Conservation (phyloP, 345 rosid genomes). For the Ceriops tagal region DNA sequence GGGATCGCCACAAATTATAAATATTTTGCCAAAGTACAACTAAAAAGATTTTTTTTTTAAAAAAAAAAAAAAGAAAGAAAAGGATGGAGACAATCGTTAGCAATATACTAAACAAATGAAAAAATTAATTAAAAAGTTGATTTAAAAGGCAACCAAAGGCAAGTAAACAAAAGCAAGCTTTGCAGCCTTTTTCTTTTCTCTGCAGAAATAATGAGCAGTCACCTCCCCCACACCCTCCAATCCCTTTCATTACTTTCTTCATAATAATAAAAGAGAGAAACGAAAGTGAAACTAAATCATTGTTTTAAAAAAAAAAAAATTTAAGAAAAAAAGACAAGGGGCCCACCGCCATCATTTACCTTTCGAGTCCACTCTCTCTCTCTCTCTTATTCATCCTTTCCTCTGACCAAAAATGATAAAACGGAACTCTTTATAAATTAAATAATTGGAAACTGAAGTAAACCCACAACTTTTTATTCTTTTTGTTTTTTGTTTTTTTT, state of each 20-base stretch:
- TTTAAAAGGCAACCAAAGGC: neutral
- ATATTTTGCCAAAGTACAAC: no score
- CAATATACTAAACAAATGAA: neutral
- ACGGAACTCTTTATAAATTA: neutral
- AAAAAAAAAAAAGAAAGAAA: neutral
- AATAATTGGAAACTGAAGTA: neutral
- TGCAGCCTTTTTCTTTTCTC: neutral
- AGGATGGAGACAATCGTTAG: neutral
- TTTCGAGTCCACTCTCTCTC: slow-evolving; percentile 29
- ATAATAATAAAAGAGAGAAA: neutral
- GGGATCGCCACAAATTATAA: no score
- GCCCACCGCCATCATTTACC: slow-evolving; percentile 38
- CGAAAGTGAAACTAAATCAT: neutral
- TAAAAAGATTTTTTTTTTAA: neutral
- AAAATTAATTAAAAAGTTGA: neutral
- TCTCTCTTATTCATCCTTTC: slow-evolving; percentile 29
- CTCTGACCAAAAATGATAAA: no score
- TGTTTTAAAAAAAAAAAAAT: no score
- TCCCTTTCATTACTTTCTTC: neutral
- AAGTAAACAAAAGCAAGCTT: slow-evolving; percentile 28
- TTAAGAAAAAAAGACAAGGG: neutral
- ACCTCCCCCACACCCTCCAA: no score
- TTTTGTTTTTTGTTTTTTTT: neutral
- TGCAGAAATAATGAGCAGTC: neutral
- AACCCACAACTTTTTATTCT: neutral